Evolutionary conservation across 768 basidiomycete species (phyloP).

Genomic region (Bullera alba): DNA sequence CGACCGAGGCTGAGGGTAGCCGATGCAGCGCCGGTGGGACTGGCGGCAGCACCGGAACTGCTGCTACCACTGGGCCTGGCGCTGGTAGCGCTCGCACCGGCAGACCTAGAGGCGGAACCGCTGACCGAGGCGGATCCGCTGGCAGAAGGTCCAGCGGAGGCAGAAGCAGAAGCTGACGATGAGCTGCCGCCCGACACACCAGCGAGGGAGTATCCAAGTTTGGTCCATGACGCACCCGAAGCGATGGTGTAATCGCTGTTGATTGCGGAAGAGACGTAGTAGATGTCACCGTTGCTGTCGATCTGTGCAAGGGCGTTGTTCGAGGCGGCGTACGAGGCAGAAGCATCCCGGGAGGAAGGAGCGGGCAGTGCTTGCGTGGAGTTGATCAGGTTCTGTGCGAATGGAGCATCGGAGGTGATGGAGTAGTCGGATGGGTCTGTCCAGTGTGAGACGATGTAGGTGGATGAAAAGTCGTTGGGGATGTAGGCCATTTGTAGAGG

Average conservation of each 20-base stretch:
- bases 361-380: conserved; percentile 44
- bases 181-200: conserved; percentile 19
- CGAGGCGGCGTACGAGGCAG: conserved; percentile 43
- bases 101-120: background rate
- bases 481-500: conserved; percentile 72
- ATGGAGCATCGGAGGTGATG: conserved; percentile 32
- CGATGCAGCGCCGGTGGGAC: conserved; percentile 7
- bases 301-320: conserved; percentile 40
- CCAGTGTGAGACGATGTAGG: conserved; percentile 59
- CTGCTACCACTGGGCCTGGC: conserved; percentile 3
- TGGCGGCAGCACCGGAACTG: background rate
- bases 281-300: conserved; percentile 37
- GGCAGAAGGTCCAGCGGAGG: conserved; percentile 7
- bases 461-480: conserved; percentile 63
- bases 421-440: conserved; percentile 38
- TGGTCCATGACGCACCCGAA: conserved; percentile 37
- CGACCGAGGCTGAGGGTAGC: background rate
- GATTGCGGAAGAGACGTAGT: conserved; percentile 37
- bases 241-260: conserved; percentile 33
- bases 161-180: background rate
- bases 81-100: background rate
- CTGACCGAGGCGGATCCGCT: conserved; percentile 11
- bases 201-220: conserved; percentile 38
- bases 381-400: conserved; percentile 42
- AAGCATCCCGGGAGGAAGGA: conserved; percentile 35